Evolutionary conservation across 768 basidiomycete species (phyloP), one percentile per base, ranked within the genome.

Genomic region (Tulasnella sp.): DNA sequence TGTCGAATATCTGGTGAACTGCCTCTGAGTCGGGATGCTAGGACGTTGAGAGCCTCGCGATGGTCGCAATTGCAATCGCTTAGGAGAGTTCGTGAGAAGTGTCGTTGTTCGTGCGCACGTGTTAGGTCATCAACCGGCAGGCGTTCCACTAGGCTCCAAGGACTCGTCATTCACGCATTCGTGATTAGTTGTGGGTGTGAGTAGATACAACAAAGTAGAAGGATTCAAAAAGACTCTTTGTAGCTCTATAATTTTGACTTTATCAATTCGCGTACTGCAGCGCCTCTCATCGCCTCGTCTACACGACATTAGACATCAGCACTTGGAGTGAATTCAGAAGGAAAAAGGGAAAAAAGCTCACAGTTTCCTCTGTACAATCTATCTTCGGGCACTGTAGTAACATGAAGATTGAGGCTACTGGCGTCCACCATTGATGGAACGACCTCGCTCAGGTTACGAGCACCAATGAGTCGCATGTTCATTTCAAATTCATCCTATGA

Each of bases 401-500:
- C 79, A 77, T 94, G 94, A 32, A 83, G 79, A 68, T 83, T 82
- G 36, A 96, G 80, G 67, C 87, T 89, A 1, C 86, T 86, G 14
- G 88, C 88, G 75, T 98, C 94, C 8, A 98, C 93, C 95, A 98
- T 95, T 59, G 88, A 86, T 0, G 91, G 92, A 0, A 88, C 87
- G 71, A 98, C 82, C 39, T 98, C 93, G 69, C 84, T 85, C 59
- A 98, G 79, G 0, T 86, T 90, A 3, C 84, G 87, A 0, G 95
- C 95, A 7, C 96, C 96, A 35, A 99, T 80, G 1, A 98, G 83
- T 17, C 95, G 89, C 86, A 98, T 86, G 80, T 96, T 95, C 96
- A 98, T 98, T 83, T 95, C 93, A 76, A 99, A 94, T 80, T 99
- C 96, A 76, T 95, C 93, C 94, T 98, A 77, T 9, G 74, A 52